Evolutionary conservation across 371 early-diverging fungal species (phyloP).

Genomic region (Smittium mucronatum): DNA sequence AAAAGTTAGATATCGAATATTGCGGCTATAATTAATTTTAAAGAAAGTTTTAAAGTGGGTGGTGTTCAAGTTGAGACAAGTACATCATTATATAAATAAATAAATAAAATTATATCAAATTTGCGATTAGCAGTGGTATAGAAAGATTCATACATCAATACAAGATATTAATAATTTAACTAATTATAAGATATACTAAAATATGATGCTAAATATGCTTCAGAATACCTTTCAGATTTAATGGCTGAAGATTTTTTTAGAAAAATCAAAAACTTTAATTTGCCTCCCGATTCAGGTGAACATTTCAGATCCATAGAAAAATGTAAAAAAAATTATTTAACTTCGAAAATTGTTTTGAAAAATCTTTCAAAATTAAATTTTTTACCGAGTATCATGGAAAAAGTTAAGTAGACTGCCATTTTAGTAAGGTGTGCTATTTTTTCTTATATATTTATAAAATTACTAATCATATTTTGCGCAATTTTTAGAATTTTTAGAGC

Average conservation of each 20-base stretch:
- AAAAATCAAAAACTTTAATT: background rate
- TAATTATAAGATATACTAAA: background rate
- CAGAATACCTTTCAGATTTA: background rate
- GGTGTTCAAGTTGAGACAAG: background rate
- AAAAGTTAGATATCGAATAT: background rate
- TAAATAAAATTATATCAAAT: background rate
- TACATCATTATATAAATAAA: background rate
- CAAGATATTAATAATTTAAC: background rate
- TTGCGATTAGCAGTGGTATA: background rate
- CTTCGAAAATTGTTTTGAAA: background rate
- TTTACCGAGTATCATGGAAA: conserved; percentile 1
- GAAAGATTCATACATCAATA: background rate
- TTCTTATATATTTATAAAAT: background rate
- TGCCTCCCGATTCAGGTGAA: background rate
- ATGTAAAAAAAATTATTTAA: background rate
- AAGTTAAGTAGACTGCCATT: background rate
- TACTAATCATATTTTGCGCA: background rate
- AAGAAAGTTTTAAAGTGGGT: conserved; percentile 1
- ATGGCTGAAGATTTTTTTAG: background rate
- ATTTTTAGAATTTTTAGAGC: background rate
- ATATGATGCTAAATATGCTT: background rate
- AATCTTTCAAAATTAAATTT: background rate
- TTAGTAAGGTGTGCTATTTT: background rate
- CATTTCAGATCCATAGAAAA: background rate
- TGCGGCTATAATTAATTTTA: background rate